These are phyloP conservation scores for Geranium brycei DNA, from an alignment of 345 rosid species.

Conservation along the genomic window DNA sequence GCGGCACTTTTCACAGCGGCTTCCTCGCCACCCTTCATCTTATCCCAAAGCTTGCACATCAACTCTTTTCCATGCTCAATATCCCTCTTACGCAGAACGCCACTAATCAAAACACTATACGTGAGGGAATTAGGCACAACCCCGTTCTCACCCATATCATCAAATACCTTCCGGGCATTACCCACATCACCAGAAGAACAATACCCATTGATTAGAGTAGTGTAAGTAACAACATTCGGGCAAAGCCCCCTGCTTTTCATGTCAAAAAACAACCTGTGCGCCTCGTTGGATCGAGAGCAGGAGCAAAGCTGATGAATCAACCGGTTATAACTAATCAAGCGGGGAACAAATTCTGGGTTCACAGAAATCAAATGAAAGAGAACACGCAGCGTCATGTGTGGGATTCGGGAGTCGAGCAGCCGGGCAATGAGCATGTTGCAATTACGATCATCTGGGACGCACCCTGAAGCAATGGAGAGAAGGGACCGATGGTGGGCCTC, in stretches of 20 bases:
- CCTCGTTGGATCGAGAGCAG: slow-evolving; percentile 26
- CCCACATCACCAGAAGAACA: slow-evolving; percentile 23
- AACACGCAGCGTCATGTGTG: slow-evolving; percentile 29
- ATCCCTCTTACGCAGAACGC: slow-evolving; percentile 40
- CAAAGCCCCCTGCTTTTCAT: slow-evolving; percentile 48
- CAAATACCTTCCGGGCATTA: slow-evolving; percentile 48
- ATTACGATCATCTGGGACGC: slow-evolving; percentile 56
- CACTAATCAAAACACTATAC: slow-evolving; percentile 43
- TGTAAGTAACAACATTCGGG: slow-evolving; percentile 57
- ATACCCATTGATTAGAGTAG: slow-evolving; percentile 55
- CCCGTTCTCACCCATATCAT: slow-evolving; percentile 49
- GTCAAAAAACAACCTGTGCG: slow-evolving; percentile 45
- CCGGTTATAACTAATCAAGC: slow-evolving; percentile 57
- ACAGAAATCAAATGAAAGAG: slow-evolving; percentile 28
- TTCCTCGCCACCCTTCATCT: slow-evolving; percentile 37
- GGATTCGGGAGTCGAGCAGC: slow-evolving; percentile 44
- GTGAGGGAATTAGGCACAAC: slow-evolving; percentile 48
- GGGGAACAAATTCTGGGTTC: slow-evolving; percentile 56
- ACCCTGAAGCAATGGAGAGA: slow-evolving; percentile 30
- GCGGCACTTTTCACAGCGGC: slow-evolving; percentile 37
- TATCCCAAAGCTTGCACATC: slow-evolving; percentile 49
- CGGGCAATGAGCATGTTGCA: slow-evolving; percentile 63
- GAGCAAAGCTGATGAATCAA: slow-evolving; percentile 57
- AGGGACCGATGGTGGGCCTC: slow-evolving; percentile 56
- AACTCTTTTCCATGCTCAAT: slow-evolving; percentile 27